phyloP scores from a whole-genome alignment of 768 basidiomycete species.

The Psilocybe tampanensis region DNA sequence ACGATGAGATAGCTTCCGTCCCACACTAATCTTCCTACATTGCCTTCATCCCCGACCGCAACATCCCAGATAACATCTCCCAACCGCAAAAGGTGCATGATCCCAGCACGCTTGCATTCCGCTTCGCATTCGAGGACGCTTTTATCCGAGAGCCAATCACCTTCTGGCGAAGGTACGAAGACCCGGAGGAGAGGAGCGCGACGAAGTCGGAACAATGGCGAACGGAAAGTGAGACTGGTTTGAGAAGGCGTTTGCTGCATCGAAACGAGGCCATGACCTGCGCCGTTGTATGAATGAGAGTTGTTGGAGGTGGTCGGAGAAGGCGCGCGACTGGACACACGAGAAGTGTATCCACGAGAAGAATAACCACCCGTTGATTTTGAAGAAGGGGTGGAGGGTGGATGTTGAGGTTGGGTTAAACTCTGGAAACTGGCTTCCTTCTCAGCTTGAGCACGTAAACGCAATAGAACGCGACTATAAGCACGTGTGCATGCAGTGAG shows the following conservation, averaged over 20 bases:
- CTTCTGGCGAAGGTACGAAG: slow-evolving; percentile 85
- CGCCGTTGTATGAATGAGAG: slow-evolving; percentile 43
- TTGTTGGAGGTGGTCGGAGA: slow-evolving; percentile 60
- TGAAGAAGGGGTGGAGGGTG: slow-evolving; percentile 19
- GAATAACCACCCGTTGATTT: slow-evolving; percentile 17
- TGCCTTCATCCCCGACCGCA: slow-evolving; percentile 85
- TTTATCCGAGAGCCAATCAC: slow-evolving; percentile 83
- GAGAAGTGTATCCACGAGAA: slow-evolving; percentile 32
- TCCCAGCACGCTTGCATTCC: slow-evolving; percentile 72
- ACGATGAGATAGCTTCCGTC: slow-evolving; percentile 89
- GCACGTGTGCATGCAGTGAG: slow-evolving; percentile 68
- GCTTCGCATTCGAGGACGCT: slow-evolving; percentile 83
- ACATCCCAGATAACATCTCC: slow-evolving; percentile 90
- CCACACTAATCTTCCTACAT: slow-evolving; percentile 83
- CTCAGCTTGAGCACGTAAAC: slow-evolving; percentile 80
- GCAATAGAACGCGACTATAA: slow-evolving; percentile 79
- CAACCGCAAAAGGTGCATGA: slow-evolving; percentile 60
- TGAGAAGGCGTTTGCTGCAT: slow-evolving; percentile 24
- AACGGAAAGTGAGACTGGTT: slow-evolving; percentile 50
- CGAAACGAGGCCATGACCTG: slow-evolving; percentile 23
- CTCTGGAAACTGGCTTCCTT: slow-evolving; percentile 39
- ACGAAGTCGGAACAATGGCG: slow-evolving; percentile 68
- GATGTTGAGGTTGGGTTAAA: slow-evolving; percentile 16
- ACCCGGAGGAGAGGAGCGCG: slow-evolving; percentile 80
- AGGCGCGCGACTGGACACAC: slow-evolving; percentile 63